Conservation (phyloP, 345 rosid species). For the Clarkia xantiana region DNA sequence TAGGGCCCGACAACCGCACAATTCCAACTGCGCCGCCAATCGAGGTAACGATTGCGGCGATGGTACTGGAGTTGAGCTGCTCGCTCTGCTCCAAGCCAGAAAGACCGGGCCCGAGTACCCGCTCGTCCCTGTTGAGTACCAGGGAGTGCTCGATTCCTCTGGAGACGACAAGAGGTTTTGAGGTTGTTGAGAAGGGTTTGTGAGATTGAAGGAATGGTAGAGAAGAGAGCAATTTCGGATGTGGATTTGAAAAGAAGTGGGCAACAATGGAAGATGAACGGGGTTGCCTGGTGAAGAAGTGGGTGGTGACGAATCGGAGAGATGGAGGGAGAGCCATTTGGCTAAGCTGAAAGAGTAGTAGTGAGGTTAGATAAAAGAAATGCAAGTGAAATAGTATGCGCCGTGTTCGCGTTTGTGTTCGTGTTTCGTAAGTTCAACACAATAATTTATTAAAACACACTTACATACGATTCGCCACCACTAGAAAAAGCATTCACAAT, state of each 20-base stretch:
- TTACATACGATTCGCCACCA: too few species aligned
- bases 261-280: background rate
- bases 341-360: background rate
- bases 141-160: constrained; percentile 6
- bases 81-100: constrained; percentile 11
- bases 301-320: constrained; percentile 18
- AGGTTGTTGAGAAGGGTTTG: constrained; percentile 16
- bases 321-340: constrained; percentile 22
- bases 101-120: constrained; percentile 20
- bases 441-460: too few species aligned
- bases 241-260: constrained; percentile 11
- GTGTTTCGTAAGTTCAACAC: too few species aligned
- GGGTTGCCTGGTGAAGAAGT: constrained; percentile 9
- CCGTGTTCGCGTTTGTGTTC: too few species aligned
- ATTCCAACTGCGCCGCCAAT: constrained; percentile 80
- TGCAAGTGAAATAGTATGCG: too few species aligned
- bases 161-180: constrained; percentile 21
- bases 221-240: constrained; percentile 14
- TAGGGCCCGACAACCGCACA: constrained; percentile 57
- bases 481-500: too few species aligned
- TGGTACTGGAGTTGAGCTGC: constrained; percentile 29
- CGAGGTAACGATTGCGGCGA: constrained; percentile 74
- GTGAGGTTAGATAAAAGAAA: background rate
- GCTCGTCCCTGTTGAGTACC: constrained; percentile 43
- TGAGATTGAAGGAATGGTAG: constrained; percentile 15